These are phyloP conservation scores for Geranium incanum DNA, from an alignment of 441 rosid genomes.

Conservation along the genomic window DNA sequence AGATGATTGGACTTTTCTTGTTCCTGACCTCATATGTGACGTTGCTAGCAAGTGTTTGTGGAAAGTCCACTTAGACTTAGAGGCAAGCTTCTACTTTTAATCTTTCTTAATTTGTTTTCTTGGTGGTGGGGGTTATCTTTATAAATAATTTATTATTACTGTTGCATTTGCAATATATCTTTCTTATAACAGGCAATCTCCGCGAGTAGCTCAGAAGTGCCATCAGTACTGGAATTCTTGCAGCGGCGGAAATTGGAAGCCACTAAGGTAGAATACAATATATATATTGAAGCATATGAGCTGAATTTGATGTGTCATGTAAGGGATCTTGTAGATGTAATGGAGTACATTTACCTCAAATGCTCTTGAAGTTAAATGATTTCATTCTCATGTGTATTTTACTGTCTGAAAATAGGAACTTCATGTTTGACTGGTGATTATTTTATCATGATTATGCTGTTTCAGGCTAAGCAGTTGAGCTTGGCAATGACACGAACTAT, in stretches of 20 bases:
- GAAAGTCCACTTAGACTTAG: conserved; percentile 88
- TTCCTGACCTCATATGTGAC: conserved; percentile 84
- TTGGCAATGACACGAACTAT: conserved; percentile 58
- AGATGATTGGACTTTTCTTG: conserved; percentile 82
- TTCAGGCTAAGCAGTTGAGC: conserved; percentile 86
- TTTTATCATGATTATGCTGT: conserved; percentile 18
- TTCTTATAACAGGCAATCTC: conserved; percentile 67
- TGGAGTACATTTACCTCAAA: neutral
- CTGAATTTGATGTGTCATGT: neutral
- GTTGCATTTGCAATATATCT: conserved; percentile 13
- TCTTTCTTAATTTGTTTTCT: neutral
- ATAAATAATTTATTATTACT: neutral
- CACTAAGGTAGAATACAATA: conserved; percentile 47
- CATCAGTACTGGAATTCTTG: conserved; percentile 75
- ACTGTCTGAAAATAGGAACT: neutral
- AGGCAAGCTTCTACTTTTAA: conserved; percentile 43
- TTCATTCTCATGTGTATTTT: neutral
- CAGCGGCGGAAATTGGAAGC: conserved; percentile 91
- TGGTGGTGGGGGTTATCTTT: conserved; percentile 3
- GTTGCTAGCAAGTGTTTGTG: conserved; percentile 62
- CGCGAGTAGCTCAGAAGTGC: conserved; percentile 88
- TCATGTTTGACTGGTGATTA: conserved; percentile 16
- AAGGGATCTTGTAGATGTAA: neutral
- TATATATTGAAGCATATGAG: conserved; percentile 17
- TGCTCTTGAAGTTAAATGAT: neutral